Conservation (phyloP, 495 filamentous ascomycete species). For the Staphylotrichum tortipilum region DNA sequence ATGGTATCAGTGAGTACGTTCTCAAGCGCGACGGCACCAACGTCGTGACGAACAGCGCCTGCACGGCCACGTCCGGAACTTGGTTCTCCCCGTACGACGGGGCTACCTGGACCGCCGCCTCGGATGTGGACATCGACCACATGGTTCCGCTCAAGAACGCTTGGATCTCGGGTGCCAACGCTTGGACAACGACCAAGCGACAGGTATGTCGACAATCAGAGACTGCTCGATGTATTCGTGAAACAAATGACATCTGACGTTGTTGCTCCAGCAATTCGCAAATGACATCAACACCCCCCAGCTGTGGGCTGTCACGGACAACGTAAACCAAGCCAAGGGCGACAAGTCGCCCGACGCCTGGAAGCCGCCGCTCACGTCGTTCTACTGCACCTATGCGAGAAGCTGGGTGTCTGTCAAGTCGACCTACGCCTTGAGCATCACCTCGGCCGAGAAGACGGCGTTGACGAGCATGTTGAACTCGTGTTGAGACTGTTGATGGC, state of each 20-base stretch:
- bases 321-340: slow-evolving; percentile 61
- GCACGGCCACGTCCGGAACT: slow-evolving; percentile 47
- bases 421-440: slow-evolving; percentile 51
- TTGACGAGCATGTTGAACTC: slow-evolving; percentile 54
- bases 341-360: slow-evolving; percentile 61
- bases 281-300: slow-evolving; percentile 66
- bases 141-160: slow-evolving; percentile 66
- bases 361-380: slow-evolving; percentile 61
- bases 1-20: slow-evolving; percentile 48
- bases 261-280: slow-evolving; percentile 42
- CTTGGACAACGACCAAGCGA: slow-evolving; percentile 55
- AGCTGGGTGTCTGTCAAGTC: slow-evolving; percentile 66
- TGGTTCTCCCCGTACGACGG: slow-evolving; percentile 66
- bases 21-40: slow-evolving; percentile 58
- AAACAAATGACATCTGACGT: too few relatives aligned
- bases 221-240: too few relatives aligned
- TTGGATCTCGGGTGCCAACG: slow-evolving; percentile 53
- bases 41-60: slow-evolving; percentile 43
- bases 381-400: slow-evolving; percentile 65
- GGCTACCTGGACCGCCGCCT: slow-evolving; percentile 54
- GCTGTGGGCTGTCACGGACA: slow-evolving; percentile 65
- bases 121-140: slow-evolving; percentile 69
- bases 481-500: slow-evolving; percentile 50
- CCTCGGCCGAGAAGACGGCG: slow-evolving; percentile 41
- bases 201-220: slow-evolving; percentile 12